Evolutionary conservation across 176 grass and related monocot genomes (phyloP).

Genomic region (Saccharum officinarum): DNA sequence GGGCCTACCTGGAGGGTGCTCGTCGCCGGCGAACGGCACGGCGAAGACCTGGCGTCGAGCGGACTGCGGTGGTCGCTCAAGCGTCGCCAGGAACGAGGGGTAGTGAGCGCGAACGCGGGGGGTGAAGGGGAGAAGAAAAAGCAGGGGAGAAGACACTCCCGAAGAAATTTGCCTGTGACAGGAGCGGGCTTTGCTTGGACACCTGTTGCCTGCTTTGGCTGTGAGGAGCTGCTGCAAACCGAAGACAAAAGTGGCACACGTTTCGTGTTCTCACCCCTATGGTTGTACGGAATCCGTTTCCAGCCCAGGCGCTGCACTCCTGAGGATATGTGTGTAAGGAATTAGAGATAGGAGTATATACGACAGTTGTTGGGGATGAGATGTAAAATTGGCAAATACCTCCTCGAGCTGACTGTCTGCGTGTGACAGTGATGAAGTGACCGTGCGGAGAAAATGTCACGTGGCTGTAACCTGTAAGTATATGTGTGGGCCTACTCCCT

Average conservation of each 20-base stretch:
- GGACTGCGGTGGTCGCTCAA: neutral
- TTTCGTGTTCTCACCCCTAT: neutral
- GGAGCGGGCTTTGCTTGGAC: neutral
- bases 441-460: no score
- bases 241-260: conserved; percentile 37
- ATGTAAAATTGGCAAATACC: no score
- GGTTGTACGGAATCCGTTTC: accelerated
- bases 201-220: no score
- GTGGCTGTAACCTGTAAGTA: no score
- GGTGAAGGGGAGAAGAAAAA: neutral
- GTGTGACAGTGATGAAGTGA: no score
- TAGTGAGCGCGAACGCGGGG: neutral
- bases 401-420: no score
- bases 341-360: no score
- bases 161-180: neutral
- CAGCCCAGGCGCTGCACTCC: neutral
- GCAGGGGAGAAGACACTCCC: neutral
- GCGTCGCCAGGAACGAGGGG: neutral
- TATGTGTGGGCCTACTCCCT: no score
- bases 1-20: neutral
- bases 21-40: neutral
- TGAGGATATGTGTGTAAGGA: no score
- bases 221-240: neutral
- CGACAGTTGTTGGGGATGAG: no score
- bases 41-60: neutral